phyloP scores from a whole-genome alignment of 1,139 yeast species.

The Kodamaea fungicola region DNA sequence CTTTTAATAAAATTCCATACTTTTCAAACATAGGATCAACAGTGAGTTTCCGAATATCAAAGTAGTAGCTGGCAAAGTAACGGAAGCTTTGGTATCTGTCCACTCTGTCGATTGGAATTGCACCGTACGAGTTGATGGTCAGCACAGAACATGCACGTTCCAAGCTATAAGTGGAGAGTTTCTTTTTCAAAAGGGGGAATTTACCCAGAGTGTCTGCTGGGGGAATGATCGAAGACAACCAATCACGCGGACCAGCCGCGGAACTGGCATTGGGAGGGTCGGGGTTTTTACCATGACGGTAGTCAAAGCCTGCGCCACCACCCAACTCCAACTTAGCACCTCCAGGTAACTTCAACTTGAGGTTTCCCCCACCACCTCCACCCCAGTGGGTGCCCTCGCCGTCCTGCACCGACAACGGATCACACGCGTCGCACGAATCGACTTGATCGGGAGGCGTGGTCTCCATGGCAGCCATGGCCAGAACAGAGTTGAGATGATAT shows the following conservation, averaged over 20 bases:
- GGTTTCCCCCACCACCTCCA: slow-evolving; percentile 26
- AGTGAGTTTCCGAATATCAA: slow-evolving; percentile 14
- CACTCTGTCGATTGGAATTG: slow-evolving; percentile 5
- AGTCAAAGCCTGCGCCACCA: slow-evolving; percentile 29
- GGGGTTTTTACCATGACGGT: slow-evolving; percentile 12
- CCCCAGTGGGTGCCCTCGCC: slow-evolving; percentile 15
- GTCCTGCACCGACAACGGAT: slow-evolving; percentile 10
- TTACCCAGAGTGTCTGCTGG: slow-evolving; percentile 6
- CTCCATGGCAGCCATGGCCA: slow-evolving; percentile 26
- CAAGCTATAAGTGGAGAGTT: slow-evolving; percentile 13
- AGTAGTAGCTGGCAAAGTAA: slow-evolving; percentile 19
- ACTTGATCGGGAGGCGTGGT: slow-evolving; percentile 9
- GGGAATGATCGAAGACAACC: not conserved
- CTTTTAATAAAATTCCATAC: slow-evolving; percentile 10
- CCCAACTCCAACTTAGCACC: slow-evolving; percentile 25
- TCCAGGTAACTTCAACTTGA: slow-evolving; percentile 20
- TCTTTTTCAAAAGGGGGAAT: slow-evolving; percentile 13
- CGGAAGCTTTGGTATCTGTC: slow-evolving; percentile 14
- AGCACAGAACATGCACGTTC: slow-evolving; percentile 12
- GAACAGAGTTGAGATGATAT: slow-evolving; percentile 30
- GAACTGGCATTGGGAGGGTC: not conserved
- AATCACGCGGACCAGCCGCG: not conserved
- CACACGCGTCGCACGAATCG: slow-evolving; percentile 11
- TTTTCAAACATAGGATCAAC: slow-evolving; percentile 16
- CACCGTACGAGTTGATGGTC: slow-evolving; percentile 10